Conservation (phyloP, 257 asterid species). For the Henckelia pumila region DNA sequence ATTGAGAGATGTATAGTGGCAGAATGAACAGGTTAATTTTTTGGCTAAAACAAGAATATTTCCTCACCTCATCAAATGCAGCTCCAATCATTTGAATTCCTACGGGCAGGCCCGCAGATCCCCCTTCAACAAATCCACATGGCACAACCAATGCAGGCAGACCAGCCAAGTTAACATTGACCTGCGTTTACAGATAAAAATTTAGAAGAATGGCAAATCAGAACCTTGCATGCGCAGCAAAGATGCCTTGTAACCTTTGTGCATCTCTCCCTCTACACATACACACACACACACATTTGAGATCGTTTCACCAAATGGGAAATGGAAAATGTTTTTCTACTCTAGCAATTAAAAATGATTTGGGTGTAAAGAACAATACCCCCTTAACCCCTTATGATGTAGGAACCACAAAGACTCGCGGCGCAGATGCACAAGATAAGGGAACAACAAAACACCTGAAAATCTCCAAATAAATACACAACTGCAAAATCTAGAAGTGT, state of each 20-base stretch:
- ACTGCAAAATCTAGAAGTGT: slow-evolving; percentile 2
- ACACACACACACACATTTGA: neutral
- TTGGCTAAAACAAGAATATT: neutral
- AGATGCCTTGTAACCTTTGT: neutral
- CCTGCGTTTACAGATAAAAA: slow-evolving; percentile 44
- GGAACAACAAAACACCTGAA: neutral
- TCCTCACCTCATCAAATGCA: slow-evolving; percentile 74
- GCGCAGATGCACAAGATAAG: neutral
- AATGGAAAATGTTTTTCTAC: neutral
- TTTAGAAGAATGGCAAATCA: slow-evolving; percentile 1
- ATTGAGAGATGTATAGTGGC: neutral
- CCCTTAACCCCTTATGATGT: neutral
- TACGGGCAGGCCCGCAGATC: slow-evolving; percentile 59
- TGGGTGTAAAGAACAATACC: neutral
- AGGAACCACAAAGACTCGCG: neutral
- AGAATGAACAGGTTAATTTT: neutral
- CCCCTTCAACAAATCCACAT: slow-evolving; percentile 76
- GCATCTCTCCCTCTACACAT: neutral
- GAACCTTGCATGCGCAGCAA: neutral
- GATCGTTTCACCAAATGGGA: neutral
- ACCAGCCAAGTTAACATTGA: slow-evolving; percentile 96
- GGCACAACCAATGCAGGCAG: slow-evolving; percentile 97
- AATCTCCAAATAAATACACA: neutral
- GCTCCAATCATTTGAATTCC: slow-evolving; percentile 96
- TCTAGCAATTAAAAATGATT: slow-evolving; percentile 4